Evolutionary conservation across 2,329 filamentous ascomycete species (phyloP), one percentile per base, ranked within the genome.

Genomic region (Apiospora hydei): DNA sequence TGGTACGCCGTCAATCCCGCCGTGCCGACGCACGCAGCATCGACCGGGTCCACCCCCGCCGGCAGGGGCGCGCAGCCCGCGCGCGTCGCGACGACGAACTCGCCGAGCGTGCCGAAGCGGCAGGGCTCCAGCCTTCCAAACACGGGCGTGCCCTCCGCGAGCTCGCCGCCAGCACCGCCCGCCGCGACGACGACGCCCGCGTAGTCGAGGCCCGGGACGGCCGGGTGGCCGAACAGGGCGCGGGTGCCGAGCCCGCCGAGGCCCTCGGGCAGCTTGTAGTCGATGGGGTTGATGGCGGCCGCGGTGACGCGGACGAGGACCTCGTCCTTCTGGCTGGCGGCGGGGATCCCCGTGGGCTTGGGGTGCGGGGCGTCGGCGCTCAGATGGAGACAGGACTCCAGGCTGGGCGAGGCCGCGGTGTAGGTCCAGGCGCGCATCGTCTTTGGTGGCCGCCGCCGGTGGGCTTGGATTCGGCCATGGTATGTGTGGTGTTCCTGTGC

Each of bases 361-460:
- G 88, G 85, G 14, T 84, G 76, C 4, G 85, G 79, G 4, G 85
- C 82, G 14, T 80, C 76, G 1, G 82, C 75, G 74, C 84, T 81
- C 38, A 89, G 83, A 11, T 81, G 80, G 44, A 92, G 82, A 75
- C 87, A 86, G 38, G 88, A 86, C 72, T 90, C 87, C 2, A 92
- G 80, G 49, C 84, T 85, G 44, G 82, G 83, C 3, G 78, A 73
- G 5, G 85, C 82, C 73, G 77, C 79, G 70, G 77, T 82, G 82
- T 88, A 92, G 70, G 88, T 84, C 89, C 89, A 91, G 71, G 88
- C 88, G 76, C 84, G 85, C 88, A 91, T 91, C 3, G 69, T 71
- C 16, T 73, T 44, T 30, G n/a, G 21, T 68, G 57, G 34, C n/a
- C n/a, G n/a, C 10, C 49, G n/a, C 10, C 34, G 21, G 57, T 64